These are phyloP conservation scores for Brachypodium distachyon DNA, from an alignment of 202 grass and related monocot species.

Conservation along the genomic window DNA sequence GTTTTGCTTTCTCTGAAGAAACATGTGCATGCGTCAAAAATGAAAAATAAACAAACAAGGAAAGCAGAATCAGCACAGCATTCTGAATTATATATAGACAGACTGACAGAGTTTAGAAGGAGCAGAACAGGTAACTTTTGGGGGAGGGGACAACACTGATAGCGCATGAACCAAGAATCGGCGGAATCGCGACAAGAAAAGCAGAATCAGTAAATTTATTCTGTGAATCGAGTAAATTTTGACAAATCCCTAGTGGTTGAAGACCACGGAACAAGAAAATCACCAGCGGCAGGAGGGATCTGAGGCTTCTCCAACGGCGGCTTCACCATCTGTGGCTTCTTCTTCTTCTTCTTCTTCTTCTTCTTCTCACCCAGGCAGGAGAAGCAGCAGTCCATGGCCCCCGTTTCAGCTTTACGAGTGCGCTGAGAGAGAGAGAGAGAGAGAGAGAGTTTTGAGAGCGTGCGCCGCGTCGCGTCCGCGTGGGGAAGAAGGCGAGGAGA, in stretches of 20 bases:
- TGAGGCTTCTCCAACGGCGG: neutral
- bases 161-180: neutral
- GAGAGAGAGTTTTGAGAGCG: neutral
- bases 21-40: neutral
- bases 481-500: neutral
- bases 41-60: neutral
- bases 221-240: neutral
- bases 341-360: neutral
- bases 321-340: too few species aligned
- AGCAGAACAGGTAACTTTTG: neutral
- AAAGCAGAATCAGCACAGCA: too few species aligned
- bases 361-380: neutral
- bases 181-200: neutral
- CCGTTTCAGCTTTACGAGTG: too few species aligned
- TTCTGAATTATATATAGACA: too few species aligned
- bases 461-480: neutral
- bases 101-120: neutral
- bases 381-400: constrained; percentile 1
- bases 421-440: neutral
- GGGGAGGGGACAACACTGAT: neutral
- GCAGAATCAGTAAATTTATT: neutral
- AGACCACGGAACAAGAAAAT: neutral
- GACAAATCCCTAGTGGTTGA: neutral
- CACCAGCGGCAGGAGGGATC: neutral
- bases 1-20: constrained; percentile 10